Percentiles rank a stretch among this genome's conserved stretches.
Conservation (phyloP, 495 filamentous ascomycete species). For the Aspergillus indologenus region DNA sequence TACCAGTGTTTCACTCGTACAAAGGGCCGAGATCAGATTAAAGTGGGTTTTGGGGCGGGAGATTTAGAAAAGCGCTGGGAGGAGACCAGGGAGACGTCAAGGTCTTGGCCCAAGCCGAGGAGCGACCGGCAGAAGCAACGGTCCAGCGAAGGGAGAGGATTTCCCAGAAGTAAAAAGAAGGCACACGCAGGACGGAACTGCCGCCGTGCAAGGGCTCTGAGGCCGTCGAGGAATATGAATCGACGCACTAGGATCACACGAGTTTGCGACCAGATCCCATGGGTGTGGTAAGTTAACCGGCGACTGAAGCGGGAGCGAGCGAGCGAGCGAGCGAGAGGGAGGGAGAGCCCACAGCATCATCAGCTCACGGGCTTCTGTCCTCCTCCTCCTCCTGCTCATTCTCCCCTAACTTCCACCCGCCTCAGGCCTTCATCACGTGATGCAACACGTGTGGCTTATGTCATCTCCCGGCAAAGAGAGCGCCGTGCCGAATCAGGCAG, state of each 20-base stretch:
- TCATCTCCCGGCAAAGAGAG: constrained; percentile 1
- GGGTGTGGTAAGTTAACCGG: background rate
- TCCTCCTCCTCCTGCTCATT: too few relatives aligned
- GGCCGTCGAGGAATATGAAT: constrained; percentile 28
- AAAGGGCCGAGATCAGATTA: constrained; percentile 5
- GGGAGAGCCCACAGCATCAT: background rate
- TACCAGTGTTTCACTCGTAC: constrained; percentile 7
- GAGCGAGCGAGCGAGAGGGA: constrained; percentile 27
- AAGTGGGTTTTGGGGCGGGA: constrained; percentile 4
- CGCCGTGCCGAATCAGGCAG: constrained; percentile 8
- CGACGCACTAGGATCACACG: constrained; percentile 24
- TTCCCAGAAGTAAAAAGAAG: constrained; percentile 17
- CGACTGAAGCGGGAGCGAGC: constrained; percentile 21
- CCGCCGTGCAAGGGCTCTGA: constrained; percentile 39
- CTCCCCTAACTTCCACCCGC: constrained; percentile 7
- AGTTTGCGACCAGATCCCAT: constrained; percentile 30
- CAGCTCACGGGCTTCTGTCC: constrained; percentile 24
- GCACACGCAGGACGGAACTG: constrained; percentile 32
- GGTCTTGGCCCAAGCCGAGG: constrained; percentile 30
- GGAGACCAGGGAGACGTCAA: constrained; percentile 34
- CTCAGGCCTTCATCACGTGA: constrained; percentile 24
- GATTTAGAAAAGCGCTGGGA: constrained; percentile 14
- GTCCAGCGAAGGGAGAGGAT: constrained; percentile 16
- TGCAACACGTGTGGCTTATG: constrained; percentile 15
- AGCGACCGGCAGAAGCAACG: constrained; percentile 34